These are phyloP conservation scores for Ceratocystis cacaofunesta DNA, from an alignment of 2,329 filamentous ascomycete species.

Conservation along the genomic window DNA sequence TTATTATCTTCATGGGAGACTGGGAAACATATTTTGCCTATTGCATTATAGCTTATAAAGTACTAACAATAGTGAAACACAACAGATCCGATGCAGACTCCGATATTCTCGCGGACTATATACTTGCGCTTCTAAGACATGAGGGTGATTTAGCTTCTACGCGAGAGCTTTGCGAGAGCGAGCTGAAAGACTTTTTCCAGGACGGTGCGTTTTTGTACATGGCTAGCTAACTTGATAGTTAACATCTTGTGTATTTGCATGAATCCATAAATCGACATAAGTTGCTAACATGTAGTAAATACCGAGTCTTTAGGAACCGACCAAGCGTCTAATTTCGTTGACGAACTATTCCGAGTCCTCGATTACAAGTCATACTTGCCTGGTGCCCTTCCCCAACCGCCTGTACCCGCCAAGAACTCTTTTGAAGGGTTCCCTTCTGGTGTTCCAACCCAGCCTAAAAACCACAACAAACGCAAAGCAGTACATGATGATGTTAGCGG, in stretches of 20 bases:
- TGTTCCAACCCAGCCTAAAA: slow-evolving; percentile 10
- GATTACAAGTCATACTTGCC: slow-evolving; percentile 40
- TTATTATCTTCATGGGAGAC: not conserved
- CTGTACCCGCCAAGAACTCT: slow-evolving; percentile 1
- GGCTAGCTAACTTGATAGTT: slow-evolving; percentile 25
- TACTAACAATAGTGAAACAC: slow-evolving; percentile 11
- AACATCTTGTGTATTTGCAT: slow-evolving; percentile 17
- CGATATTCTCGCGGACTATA: slow-evolving; percentile 71
- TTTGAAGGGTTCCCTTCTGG: not conserved
- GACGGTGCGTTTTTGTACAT: slow-evolving; percentile 32
- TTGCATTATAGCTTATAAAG: not conserved
- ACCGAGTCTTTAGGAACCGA: not conserved
- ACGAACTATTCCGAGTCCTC: slow-evolving; percentile 48
- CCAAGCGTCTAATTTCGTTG: slow-evolving; percentile 23
- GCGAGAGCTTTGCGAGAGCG: slow-evolving; percentile 51
- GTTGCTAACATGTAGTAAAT: slow-evolving; percentile 14
- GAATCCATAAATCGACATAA: not conserved
- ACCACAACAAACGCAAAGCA: slow-evolving; percentile 9
- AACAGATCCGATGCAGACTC: slow-evolving; percentile 61
- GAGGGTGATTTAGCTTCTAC: slow-evolving; percentile 51
- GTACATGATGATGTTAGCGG: not conserved
- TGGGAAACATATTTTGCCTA: not conserved
- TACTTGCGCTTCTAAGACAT: slow-evolving; percentile 54
- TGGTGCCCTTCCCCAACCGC: slow-evolving; percentile 28
- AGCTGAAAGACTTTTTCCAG: slow-evolving; percentile 61